These are phyloP conservation scores for Gnaphalium uliginosum DNA, from an alignment of 129 eudicot species.

Conservation along the genomic window DNA sequence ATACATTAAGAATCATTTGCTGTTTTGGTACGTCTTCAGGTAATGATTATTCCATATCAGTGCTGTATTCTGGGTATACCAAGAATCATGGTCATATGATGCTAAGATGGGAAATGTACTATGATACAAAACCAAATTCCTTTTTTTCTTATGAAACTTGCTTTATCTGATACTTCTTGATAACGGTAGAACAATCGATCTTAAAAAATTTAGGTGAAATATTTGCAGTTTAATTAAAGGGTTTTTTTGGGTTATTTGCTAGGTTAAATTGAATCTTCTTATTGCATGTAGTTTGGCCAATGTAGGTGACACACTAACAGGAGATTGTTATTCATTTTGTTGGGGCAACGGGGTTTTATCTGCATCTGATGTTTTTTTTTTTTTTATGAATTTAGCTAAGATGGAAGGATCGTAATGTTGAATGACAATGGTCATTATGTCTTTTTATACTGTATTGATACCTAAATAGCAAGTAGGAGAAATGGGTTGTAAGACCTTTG, in stretches of 20 bases:
- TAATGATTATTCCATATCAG: conserved; percentile 6
- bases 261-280: not conserved
- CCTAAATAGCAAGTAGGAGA: conserved; percentile 14
- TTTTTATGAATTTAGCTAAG: conserved; percentile 13
- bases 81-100: conserved; percentile 35
- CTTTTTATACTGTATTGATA: conserved; percentile 14
- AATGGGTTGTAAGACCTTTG: not conserved
- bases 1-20: not conserved
- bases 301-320: conserved; percentile 17
- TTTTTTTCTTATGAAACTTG: not conserved
- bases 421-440: conserved; percentile 19
- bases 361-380: conserved; percentile 18
- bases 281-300: conserved; percentile 7
- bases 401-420: conserved; percentile 14
- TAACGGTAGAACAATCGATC: not conserved
- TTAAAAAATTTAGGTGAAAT: not conserved
- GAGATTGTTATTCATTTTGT: conserved; percentile 36
- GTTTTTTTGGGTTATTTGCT: not conserved
- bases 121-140: not conserved
- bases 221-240: not conserved
- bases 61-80: conserved; percentile 28
- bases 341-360: conserved; percentile 29
- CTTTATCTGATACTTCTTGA: not conserved
- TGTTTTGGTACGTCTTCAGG: conserved; percentile 26
- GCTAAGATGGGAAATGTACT: conserved; percentile 14